phyloP scores from a whole-genome alignment of 169 alveolate species.

The Perkinsus chesapeaki region DNA sequence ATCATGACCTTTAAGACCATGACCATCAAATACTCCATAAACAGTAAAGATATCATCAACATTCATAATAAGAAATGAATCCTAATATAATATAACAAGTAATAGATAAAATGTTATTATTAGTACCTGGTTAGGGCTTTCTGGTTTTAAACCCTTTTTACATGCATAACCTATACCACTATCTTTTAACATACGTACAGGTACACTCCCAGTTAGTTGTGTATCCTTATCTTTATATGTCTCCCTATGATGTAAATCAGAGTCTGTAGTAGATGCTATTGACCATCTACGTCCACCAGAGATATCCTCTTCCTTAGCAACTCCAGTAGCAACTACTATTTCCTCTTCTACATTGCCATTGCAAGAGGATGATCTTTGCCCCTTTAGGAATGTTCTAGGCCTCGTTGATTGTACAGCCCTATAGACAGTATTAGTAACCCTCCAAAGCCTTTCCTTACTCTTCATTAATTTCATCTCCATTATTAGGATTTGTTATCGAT shows the following conservation, averaged over 20 bases:
- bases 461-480: background rate
- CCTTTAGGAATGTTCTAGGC: no score
- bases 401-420: no score
- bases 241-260: background rate
- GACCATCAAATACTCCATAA: slow-evolving; percentile 71
- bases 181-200: slow-evolving; percentile 15
- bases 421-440: background rate
- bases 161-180: slow-evolving; percentile 58
- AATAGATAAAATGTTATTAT: slow-evolving; percentile 13
- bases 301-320: background rate
- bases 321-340: background rate
- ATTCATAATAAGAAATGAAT: background rate
- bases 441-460: background rate
- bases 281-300: background rate
- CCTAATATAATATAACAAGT: slow-evolving; percentile 31
- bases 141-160: slow-evolving; percentile 65
- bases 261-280: background rate
- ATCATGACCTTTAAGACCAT: slow-evolving; percentile 70
- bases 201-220: background rate
- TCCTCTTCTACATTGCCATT: no score
- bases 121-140: slow-evolving; percentile 54
- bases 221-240: background rate
- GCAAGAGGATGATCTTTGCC: no score
- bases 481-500: background rate
- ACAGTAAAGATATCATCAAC: background rate